Evolutionary conservation across 495 filamentous ascomycete genomes (phyloP), one percentile per base, ranked within the genome.

Genomic region (Penicillium mononematosum): DNA sequence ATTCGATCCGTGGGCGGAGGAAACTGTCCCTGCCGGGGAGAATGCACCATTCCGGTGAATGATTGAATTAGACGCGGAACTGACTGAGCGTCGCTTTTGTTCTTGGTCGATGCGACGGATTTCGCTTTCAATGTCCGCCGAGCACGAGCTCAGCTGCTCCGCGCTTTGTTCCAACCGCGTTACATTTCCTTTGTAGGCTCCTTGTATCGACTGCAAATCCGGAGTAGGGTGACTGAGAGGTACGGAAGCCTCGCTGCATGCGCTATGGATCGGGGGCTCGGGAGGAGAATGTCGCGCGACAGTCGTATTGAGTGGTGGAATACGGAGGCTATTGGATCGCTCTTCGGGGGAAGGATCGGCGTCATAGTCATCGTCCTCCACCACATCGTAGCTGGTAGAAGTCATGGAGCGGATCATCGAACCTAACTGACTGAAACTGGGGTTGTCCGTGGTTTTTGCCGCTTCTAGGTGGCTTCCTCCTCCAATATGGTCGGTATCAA

Each of bases 91-190:
- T 22, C 82, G 79, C 69, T 90, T 92, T 64, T 90, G 86, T 61
- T 91, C 90, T 53, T 82, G 77, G 64, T 91, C 87, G 62, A 93
- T 80, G 61, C 88, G 87, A 57, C 88, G 84, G 51, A 96, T 90
- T 62, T 92, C 90, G 66, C 86, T 85, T 42, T 85, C 90, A 64
- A 96, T 88, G 61, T 86, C 80, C 16, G 87, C 86, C n/a, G 85
- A 88, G 42, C 84, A 87, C 67, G 84, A 83, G 64, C 88, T 92
- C 66, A 96, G 75, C 38, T 86, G 82, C 73, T 95, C 91, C 24
- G 91, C 91, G 42, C 85, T 89, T 58, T 85, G 81, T 65, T 96
- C 91, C 59, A 96, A 76, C 43, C 88, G 83, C 68, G 91, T 88
- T 55, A 96, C 86, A 77, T 92, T 93, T 66, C 81, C 80, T 20